Evolutionary conservation across 305 asterid species (phyloP).

Genomic region (Solanum aculeatissimum): DNA sequence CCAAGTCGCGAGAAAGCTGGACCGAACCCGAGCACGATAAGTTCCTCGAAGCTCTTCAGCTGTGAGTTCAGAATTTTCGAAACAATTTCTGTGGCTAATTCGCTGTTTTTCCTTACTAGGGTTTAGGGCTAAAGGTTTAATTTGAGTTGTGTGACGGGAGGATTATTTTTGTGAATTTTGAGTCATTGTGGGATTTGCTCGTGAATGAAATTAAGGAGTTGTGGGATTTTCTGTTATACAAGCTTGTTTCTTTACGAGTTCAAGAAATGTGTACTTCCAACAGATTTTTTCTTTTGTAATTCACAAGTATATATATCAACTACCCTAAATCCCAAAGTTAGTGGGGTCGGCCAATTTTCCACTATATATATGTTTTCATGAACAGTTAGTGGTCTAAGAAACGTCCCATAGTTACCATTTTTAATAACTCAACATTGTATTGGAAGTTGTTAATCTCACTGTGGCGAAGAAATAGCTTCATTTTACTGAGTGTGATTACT

Average conservation of each 20-base stretch:
- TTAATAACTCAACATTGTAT: background rate
- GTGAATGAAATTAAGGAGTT: background rate
- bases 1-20: slow-evolving; percentile 92
- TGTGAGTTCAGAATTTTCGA: slow-evolving; percentile 37
- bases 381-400: background rate
- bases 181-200: background rate
- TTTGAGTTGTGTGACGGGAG: background rate
- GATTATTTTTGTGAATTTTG: background rate
- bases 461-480: background rate
- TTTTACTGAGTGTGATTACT: background rate
- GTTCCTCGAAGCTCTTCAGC: slow-evolving; percentile 85
- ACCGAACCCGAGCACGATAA: slow-evolving; percentile 93
- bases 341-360: background rate
- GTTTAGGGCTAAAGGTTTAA: background rate
- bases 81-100: background rate
- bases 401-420: background rate
- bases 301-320: background rate
- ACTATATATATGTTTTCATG: background rate
- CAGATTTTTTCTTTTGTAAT: background rate
- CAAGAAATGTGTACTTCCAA: background rate
- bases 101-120: slow-evolving; percentile 1
- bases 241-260: background rate
- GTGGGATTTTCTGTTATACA: background rate
- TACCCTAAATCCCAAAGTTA: background rate
- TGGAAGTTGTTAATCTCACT: background rate